A percentile compares a stretch with the other conserved stretches of the same genome.
Conservation (phyloP, 106 monocot species). For the Acorus calamus region DNA sequence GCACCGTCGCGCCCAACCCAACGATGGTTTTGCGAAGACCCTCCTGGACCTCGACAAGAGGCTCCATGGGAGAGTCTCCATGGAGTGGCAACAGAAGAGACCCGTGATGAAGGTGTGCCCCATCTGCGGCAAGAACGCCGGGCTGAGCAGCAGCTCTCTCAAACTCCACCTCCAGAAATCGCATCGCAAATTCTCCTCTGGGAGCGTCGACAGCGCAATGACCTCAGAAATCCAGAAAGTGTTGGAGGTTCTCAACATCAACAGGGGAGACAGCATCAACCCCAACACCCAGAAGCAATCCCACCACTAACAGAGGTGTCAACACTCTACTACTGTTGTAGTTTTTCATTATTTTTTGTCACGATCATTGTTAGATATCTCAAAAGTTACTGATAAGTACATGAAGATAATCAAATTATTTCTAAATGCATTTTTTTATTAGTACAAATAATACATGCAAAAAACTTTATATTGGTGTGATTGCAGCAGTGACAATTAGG, state of each 20-base stretch:
- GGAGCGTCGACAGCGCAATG: conserved; percentile 86
- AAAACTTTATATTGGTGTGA: too few species aligned
- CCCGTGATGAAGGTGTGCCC: conserved; percentile 86
- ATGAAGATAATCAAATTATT: too few species aligned
- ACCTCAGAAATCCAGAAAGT: conserved; percentile 63
- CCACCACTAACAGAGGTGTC: neutral
- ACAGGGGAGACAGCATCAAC: conserved; percentile 28
- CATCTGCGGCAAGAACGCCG: conserved; percentile 72
- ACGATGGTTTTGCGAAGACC: conserved; percentile 69
- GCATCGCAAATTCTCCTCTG: conserved; percentile 53
- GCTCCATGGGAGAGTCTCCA: conserved; percentile 59
- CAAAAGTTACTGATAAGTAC: too few species aligned
- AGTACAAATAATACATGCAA: too few species aligned
- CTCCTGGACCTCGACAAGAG: conserved; percentile 53
- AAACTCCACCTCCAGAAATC: conserved; percentile 89
- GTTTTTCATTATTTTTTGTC: too few species aligned
- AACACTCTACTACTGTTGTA: too few species aligned
- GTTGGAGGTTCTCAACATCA: conserved; percentile 33
- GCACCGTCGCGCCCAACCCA: conserved; percentile 80
- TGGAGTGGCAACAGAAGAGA: conserved; percentile 81
- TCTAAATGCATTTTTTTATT: too few species aligned
- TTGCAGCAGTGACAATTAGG: too few species aligned
- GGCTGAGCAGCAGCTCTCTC: conserved; percentile 81
- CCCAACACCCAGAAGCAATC: conserved; percentile 22
- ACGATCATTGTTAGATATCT: too few species aligned